Evolutionary conservation across 768 basidiomycete genomes (phyloP), one percentile per base, ranked within the genome.

Genomic region (Termitomyces heimii): DNA sequence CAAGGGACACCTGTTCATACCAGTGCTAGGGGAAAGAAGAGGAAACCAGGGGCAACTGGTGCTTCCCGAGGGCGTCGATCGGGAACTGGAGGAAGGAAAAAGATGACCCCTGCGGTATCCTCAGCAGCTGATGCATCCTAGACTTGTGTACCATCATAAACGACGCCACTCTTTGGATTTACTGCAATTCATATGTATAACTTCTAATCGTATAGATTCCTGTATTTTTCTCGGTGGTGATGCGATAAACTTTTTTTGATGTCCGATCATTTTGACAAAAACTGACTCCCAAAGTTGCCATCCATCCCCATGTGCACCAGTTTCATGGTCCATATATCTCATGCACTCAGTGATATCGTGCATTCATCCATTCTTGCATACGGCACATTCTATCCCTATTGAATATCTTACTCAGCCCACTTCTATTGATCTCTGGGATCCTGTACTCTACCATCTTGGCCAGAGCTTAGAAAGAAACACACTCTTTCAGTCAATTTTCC

Each of bases 11-110:
- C 70, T 1, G 64, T 60, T 5, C 7, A 24, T 28, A 63, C 73
- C 6, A 67, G 65, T 40, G 63, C 67, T 3, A 75, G 77, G 44
- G 77, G 76, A 26, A 78, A 75, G 63, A 78, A 75, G 62, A 73
- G 77, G 39, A 78, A 74, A 63, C 10, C 68, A 13, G 74, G 71
- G 18, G 67, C 65, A 3, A 67, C 70, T 44, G 70, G 72, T 24
- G 68, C 69, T 31, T 62, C 71, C 32, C 73, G 77, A 29, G 74
- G 77, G 53, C 72, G 77, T 31, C 76, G 75, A 50, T 66, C 74
- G 49, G 70, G 54, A 32, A 24, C 4, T 47, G 54, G 70, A 40
- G 69, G 70, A 10, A 78, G 71, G 67, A 77, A 72, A 66, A 75
- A 72, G 57, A 58, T 63, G 26, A 54, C 49, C 28, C 22, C 53